Percentiles rank a stretch among this genome's conserved stretches.
phyloP scores from a whole-genome alignment of 2,329 filamentous ascomycete species.

The Cryphonectria parasitica region DNA sequence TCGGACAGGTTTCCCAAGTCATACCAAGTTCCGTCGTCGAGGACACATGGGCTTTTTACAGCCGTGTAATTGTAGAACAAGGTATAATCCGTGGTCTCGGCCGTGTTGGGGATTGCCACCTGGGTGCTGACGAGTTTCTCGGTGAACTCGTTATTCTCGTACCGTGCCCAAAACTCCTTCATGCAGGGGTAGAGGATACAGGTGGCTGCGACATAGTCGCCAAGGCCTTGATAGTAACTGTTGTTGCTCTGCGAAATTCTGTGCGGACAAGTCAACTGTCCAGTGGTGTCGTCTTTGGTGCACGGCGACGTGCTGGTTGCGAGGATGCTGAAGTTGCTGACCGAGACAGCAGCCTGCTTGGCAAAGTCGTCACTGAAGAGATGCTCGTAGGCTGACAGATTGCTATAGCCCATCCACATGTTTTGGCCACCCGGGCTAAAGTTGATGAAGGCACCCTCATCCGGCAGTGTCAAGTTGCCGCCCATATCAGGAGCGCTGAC shows the following conservation, averaged over 20 bases:
- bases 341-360: conserved; percentile 18
- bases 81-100: conserved; percentile 10
- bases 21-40: conserved; percentile 28
- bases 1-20: conserved; percentile 21
- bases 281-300: conserved; percentile 16
- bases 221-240: not conserved
- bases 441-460: conserved; percentile 31
- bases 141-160: conserved; percentile 10
- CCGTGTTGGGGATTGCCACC: conserved; percentile 12
- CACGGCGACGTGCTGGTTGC: conserved; percentile 30
- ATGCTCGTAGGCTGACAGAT: conserved; percentile 30
- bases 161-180: conserved; percentile 27
- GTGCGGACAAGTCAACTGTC: conserved; percentile 30
- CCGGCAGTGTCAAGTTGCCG: conserved; percentile 32
- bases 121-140: conserved; percentile 23
- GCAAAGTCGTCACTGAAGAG: conserved; percentile 30
- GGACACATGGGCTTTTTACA: conserved; percentile 24
- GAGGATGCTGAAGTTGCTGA: conserved; percentile 34
- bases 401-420: conserved; percentile 30
- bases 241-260: conserved; percentile 15
- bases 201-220: conserved; percentile 23
- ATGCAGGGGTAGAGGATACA: conserved; percentile 32
- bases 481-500: conserved; percentile 19
- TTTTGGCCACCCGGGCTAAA: conserved; percentile 23
- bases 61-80: conserved; percentile 26